These are phyloP conservation scores for Scolecobasidium constrictum DNA, from an alignment of 2,329 filamentous ascomycete genomes.

Conservation along the genomic window DNA sequence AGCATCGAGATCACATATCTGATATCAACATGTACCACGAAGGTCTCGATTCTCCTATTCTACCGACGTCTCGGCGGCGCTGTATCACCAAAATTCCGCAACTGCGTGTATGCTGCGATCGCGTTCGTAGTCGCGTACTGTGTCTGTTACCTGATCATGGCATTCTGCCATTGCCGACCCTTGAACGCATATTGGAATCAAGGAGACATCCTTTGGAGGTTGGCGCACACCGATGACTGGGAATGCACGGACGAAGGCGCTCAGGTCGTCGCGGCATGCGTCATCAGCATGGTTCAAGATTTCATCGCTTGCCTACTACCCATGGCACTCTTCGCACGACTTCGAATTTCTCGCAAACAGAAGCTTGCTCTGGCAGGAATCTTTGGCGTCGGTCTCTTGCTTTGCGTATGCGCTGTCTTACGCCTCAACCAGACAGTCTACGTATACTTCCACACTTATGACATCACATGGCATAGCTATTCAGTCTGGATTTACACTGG, in stretches of 20 bases:
- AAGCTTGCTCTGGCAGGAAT: conserved; percentile 23
- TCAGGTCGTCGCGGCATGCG: conserved; percentile 11
- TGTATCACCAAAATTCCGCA: conserved; percentile 2
- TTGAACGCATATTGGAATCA: conserved; percentile 15
- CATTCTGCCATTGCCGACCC: conserved; percentile 13
- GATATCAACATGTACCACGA: conserved; percentile 12
- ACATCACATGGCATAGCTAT: conserved; percentile 7
- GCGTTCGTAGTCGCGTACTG: conserved; percentile 11
- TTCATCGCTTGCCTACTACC: conserved; percentile 14
- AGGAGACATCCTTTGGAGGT: conserved; percentile 10
- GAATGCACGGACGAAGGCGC: conserved; percentile 13
- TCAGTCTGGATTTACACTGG: conserved; percentile 6
- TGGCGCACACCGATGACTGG: conserved; percentile 10
- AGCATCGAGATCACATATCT: conserved; percentile 16
- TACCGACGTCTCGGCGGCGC: conserved; percentile 13
- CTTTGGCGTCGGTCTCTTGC: conserved; percentile 32
- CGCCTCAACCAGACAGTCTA: conserved; percentile 26
- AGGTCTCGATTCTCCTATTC: conserved; percentile 15
- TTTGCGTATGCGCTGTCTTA: conserved; percentile 24
- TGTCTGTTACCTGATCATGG: conserved; percentile 11
- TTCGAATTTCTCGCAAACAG: conserved; percentile 11
- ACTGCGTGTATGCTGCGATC: conserved; percentile 6
- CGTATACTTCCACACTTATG: conserved; percentile 9
- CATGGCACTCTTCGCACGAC: conserved; percentile 12
- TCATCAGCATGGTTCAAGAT: conserved; percentile 14